Conservation (phyloP, 2,329 filamentous ascomycete genomes). For the Capronia americana region DNA sequence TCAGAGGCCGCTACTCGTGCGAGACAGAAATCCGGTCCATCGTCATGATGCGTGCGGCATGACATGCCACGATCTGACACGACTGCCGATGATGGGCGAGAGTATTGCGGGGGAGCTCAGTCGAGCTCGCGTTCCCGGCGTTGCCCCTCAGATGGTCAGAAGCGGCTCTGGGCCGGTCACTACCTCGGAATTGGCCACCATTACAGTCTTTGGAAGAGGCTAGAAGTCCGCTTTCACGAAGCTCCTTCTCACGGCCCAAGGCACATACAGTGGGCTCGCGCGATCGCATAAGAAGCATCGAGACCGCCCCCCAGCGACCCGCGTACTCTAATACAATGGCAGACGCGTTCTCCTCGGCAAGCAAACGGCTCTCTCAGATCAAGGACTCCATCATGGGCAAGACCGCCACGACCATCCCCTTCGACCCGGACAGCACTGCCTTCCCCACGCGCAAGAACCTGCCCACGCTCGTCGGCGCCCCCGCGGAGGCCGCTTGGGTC, state of each 20-base stretch:
- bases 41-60: not conserved
- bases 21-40: not conserved
- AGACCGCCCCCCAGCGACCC: not conserved
- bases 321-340: constrained; percentile 24
- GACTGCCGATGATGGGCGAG: not conserved
- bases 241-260: not conserved
- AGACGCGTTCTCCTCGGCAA: constrained; percentile 33
- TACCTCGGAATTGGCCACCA: constrained; percentile 1
- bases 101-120: not conserved
- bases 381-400: constrained; percentile 55
- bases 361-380: constrained; percentile 50
- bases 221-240: not conserved
- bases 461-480: constrained; percentile 59
- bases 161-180: not conserved
- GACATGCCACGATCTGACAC: not conserved
- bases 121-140: not conserved
- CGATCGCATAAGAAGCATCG: not conserved
- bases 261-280: not conserved
- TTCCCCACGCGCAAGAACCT: constrained; percentile 63
- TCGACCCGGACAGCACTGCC: constrained; percentile 59
- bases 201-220: not conserved
- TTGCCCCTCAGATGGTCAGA: constrained; percentile 1
- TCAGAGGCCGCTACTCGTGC: not conserved
- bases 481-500: constrained; percentile 64
- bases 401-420: constrained; percentile 57